Conservation (phyloP, 2,329 filamentous ascomycete genomes). For the Penicillium sp. region DNA sequence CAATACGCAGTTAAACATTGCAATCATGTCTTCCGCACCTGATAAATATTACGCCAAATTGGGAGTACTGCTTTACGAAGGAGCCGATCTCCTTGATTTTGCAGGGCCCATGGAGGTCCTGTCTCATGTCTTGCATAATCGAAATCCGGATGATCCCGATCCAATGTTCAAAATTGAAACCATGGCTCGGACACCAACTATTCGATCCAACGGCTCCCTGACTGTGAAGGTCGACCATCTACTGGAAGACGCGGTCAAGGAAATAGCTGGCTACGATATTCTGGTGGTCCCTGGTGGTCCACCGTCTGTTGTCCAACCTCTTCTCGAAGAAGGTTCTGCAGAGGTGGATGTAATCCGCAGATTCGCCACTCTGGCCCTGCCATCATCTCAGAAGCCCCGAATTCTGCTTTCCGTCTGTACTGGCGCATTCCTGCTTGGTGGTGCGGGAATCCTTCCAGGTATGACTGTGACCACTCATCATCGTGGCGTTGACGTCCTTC, state of each 20-base stretch:
- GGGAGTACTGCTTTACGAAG: constrained; percentile 39
- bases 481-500: constrained; percentile 21
- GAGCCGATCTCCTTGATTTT: constrained; percentile 45
- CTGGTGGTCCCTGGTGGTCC: constrained; percentile 41
- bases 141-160: constrained; percentile 26
- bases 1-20: not conserved
- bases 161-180: constrained; percentile 35
- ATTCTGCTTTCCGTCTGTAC: constrained; percentile 44
- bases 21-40: constrained; percentile 10
- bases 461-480: constrained; percentile 44
- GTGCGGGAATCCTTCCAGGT: constrained; percentile 36
- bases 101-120: constrained; percentile 41
- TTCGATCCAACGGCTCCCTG: constrained; percentile 26
- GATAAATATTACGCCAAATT: constrained; percentile 32
- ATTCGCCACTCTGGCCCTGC: constrained; percentile 19
- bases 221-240: constrained; percentile 32
- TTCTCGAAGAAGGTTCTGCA: constrained; percentile 21
- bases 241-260: constrained; percentile 27
- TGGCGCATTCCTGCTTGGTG: constrained; percentile 39
- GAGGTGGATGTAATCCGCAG: constrained; percentile 25
- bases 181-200: constrained; percentile 31
- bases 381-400: constrained; percentile 24
- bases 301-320: constrained; percentile 24
- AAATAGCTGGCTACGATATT: constrained; percentile 37
- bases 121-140: constrained; percentile 28